Base-by-base conservation (phyloP, 2,329 filamentous ascomycete species). In the Magnaporthales sp. region DNA sequence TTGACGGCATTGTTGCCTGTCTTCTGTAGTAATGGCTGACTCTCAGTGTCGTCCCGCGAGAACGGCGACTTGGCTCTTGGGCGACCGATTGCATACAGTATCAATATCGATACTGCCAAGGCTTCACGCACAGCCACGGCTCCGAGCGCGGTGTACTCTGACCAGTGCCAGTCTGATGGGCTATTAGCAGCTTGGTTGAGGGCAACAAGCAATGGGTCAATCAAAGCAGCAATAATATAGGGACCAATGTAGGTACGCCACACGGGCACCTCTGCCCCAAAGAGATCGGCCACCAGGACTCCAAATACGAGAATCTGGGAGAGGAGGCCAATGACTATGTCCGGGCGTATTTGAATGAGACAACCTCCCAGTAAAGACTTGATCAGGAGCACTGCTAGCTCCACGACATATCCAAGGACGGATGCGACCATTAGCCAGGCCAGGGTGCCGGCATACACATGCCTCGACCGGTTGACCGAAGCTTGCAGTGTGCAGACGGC, bases 211-310 rank as follows among this genome's bases (percentile, higher is more conserved):
- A 77, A 71, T 0, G 82, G 73, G 71, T 92, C 89, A 46, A 85
- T 83, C 15, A 80, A 70, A 8, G 89, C 75, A 15, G 84, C 84
- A 19, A 90, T 74, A 31, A 84, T 70, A 81, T 88, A 90, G 13
- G 85, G 84, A 22, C 86, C 88, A 69, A 84, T 84, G 69, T 86
- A 87, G 0, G 88, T 86, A 70, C 88, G 86, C 81, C 86, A 89
- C 10, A 86, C 80, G 2, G 82, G 80, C 65, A 80, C 78, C 31
- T 79, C 73, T 22, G 79, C 77, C 65, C 86, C 83, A 2, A 80
- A 76, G 15, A 90, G 79, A 24, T 80, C 81, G 56, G 84, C 80
- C 67, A 87, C 77, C 70, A 89, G 80, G 15, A 88, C 81, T 3
- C 85, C 83, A 74, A 89, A 91, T n/a, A 86, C 80, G 30, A 91